These are phyloP conservation scores for Aspergillus coremiiformis DNA, from an alignment of 495 filamentous ascomycete genomes.

Conservation along the genomic window DNA sequence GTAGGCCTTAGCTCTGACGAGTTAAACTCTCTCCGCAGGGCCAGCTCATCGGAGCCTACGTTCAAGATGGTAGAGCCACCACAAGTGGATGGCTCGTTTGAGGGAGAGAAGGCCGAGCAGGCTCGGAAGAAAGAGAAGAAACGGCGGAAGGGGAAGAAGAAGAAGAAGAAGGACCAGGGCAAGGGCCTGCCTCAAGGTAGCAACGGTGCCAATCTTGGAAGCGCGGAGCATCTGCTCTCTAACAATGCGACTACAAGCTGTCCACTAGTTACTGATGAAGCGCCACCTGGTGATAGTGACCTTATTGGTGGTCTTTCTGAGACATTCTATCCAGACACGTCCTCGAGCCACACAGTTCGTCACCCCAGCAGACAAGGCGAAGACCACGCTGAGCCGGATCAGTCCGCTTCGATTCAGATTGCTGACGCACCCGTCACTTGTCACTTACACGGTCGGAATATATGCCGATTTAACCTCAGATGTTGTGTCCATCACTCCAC, in stretches of 20 bases:
- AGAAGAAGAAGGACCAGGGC: neutral
- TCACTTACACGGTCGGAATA: slow-evolving; percentile 1
- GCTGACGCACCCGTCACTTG: neutral
- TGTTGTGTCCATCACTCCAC: slow-evolving; percentile 15
- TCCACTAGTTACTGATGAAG: neutral
- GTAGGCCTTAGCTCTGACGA: neutral
- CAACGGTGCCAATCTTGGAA: neutral
- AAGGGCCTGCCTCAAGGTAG: neutral
- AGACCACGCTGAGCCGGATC: neutral
- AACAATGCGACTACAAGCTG: neutral
- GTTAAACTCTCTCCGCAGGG: neutral
- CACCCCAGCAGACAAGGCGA: neutral
- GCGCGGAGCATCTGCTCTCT: neutral
- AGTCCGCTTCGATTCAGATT: neutral
- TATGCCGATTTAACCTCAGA: slow-evolving; percentile 9
- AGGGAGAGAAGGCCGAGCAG: neutral
- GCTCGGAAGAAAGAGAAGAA: slow-evolving; percentile 11
- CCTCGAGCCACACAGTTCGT: neutral
- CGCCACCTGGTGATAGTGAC: neutral
- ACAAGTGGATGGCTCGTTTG: neutral
- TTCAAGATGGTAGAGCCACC: neutral
- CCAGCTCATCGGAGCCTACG: neutral
- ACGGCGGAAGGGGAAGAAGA: slow-evolving; percentile 7
- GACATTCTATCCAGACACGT: neutral
- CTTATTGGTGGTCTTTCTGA: neutral